Evolutionary conservation across 129 eudicot species (phyloP).

Genomic region (Cynara cardunculus): DNA sequence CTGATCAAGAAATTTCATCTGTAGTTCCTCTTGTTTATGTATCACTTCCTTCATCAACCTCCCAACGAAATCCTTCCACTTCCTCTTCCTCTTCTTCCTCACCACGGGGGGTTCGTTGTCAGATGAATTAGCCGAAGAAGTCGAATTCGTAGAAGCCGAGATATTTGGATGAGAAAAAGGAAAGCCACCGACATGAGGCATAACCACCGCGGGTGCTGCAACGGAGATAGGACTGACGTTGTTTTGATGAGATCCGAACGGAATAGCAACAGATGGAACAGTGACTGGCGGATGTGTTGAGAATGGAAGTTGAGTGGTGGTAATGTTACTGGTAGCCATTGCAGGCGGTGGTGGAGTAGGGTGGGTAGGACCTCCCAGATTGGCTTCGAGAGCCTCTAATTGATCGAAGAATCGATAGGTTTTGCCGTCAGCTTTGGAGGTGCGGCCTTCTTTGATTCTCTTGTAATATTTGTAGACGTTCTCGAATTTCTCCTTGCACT

Average conservation of each 20-base stretch:
- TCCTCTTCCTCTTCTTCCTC: slow-evolving; percentile 58
- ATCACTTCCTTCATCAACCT: slow-evolving; percentile 68
- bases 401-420: slow-evolving; percentile 90
- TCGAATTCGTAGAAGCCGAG: slow-evolving; percentile 39
- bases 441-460: slow-evolving; percentile 83
- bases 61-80: slow-evolving; percentile 77
- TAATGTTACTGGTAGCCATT: slow-evolving; percentile 16
- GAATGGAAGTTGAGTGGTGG: slow-evolving; percentile 16
- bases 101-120: slow-evolving; percentile 60
- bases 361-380: slow-evolving; percentile 21
- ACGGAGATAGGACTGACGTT: slow-evolving; percentile 36
- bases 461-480: slow-evolving; percentile 90
- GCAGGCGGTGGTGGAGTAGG: slow-evolving; percentile 14
- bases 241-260: slow-evolving; percentile 15
- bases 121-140: slow-evolving; percentile 71
- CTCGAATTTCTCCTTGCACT: slow-evolving; percentile 95
- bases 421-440: slow-evolving; percentile 77
- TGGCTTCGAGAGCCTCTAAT: slow-evolving; percentile 76
- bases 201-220: slow-evolving; percentile 26
- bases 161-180: slow-evolving; percentile 30
- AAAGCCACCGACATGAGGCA: slow-evolving; percentile 28
- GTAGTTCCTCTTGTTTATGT: slow-evolving; percentile 78
- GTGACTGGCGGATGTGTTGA: background rate
- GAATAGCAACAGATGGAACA: slow-evolving; percentile 15
- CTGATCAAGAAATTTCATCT: slow-evolving; percentile 60